Base-by-base conservation (phyloP, 345 rosid species). In the Salix brachista region DNA sequence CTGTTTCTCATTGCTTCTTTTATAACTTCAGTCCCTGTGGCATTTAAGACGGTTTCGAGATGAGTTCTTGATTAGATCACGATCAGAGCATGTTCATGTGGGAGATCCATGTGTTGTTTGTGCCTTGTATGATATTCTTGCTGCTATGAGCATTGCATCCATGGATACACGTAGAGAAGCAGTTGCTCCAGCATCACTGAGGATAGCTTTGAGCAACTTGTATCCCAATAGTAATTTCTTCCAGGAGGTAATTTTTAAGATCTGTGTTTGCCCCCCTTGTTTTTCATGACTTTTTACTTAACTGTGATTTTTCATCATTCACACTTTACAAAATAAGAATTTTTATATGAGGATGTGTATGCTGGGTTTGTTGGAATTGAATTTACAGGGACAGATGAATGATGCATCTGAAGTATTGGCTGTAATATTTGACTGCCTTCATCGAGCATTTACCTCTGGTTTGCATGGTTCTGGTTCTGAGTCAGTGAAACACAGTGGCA, bases 31-130 rank as follows among this genome's bases (percentile, higher is more conserved):
- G 99, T 96, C 99, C 44, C 86, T 93, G 65, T 93, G 99, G 99
- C 97, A 96, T 89, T 84, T 96, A 79, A 86, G 89, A 82, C 82
- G 80, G 67, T 96, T 96, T 75, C 89, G 94, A 72, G 87, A 81
- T 83, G 98, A 90, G 85, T 96, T 96, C 84, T 79, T 93, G 80
- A 87, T 77, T 83, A 92, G 92, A 79, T 89, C 99, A 64, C 79
- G 80, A n/a, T 79, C 85, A 66, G 90, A 86, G 65, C 99, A 93
- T 77, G 79, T 80, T 82, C 99, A 93, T 84, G 92, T 93, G 65
- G 99, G 99, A 72, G 93, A 88, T 78, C 99, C 99, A 64, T 96
- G 99, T 80, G 99, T 92, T 75, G 89, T 90, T 75, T 93, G 99
- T 85, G 92, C 98, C 13, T 77, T 93, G 69, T 86, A 85, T 82